Conservation (phyloP, 164 flowering plant genomes). For the Umbellularia californica region DNA sequence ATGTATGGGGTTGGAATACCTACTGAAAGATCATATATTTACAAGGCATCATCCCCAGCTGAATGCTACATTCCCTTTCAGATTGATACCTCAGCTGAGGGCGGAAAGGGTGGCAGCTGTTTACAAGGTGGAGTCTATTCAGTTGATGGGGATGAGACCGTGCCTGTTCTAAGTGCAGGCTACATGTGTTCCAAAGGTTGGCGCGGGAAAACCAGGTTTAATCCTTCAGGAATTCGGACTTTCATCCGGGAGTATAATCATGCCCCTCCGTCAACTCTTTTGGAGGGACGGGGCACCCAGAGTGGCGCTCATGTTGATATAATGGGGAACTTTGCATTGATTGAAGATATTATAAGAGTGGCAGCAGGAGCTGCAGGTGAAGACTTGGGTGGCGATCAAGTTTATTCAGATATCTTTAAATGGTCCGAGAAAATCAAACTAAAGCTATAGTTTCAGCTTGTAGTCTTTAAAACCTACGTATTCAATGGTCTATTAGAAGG, state of each 20-base stretch:
- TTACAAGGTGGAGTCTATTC: slow-evolving; percentile 68
- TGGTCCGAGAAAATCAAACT: slow-evolving; percentile 85
- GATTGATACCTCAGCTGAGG: slow-evolving; percentile 67
- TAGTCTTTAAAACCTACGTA: not conserved
- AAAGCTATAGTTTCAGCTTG: slow-evolving; percentile 35
- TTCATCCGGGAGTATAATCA: slow-evolving; percentile 81
- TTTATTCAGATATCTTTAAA: slow-evolving; percentile 70
- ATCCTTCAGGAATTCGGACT: slow-evolving; percentile 84
- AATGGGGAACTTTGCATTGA: slow-evolving; percentile 93
- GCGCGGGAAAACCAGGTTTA: slow-evolving; percentile 90
- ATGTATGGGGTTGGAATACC: slow-evolving; percentile 94
- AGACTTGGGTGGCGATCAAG: slow-evolving; percentile 86
- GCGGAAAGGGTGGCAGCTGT: slow-evolving; percentile 45
- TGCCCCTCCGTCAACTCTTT: slow-evolving; percentile 77
- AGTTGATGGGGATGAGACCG: slow-evolving; percentile 93
- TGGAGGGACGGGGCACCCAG: slow-evolving; percentile 97
- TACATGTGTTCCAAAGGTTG: slow-evolving; percentile 96
- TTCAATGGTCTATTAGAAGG: not conserved
- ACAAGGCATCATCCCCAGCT: slow-evolving; percentile 47
- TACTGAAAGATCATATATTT: slow-evolving; percentile 90
- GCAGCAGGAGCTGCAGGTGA: slow-evolving; percentile 90
- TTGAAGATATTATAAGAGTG: slow-evolving; percentile 81
- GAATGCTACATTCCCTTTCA: slow-evolving; percentile 94
- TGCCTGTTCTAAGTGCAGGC: slow-evolving; percentile 91
- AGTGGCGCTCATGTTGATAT: slow-evolving; percentile 99